Base-by-base conservation (phyloP, 2,329 filamentous ascomycete genomes). In the Fusarium siculi region DNA sequence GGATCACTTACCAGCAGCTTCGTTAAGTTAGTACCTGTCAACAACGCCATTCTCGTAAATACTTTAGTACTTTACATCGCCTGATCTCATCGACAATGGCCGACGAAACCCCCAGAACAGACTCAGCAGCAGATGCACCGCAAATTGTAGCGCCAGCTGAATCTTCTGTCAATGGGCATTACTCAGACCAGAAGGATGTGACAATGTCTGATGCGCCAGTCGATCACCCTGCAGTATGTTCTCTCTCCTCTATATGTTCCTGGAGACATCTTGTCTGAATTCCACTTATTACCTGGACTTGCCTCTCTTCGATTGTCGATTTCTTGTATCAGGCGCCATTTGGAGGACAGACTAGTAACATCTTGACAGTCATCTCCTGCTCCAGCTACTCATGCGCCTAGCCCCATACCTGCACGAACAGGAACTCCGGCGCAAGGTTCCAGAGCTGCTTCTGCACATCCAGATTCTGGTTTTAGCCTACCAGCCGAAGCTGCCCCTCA, bases 401-500 rank as follows among this genome's bases (percentile, higher is more conserved):
- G 84, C 46, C 84, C 85, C 19, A 79, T 82, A 25, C 81, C 84
- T 16, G 80, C 79, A 11, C 82, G 87, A 63, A 87, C 82, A 43
- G 84, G 85, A 66, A 90, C 89, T 21, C 87, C 84, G 72, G 82
- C 83, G 61, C 80, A 83, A 65, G 82, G 84, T 70, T 90, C 88
- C 40, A 84, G 89, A 74, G 87, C 89, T 15, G 84, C 87, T 12
- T 91, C 89, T 36, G 86, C 84, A 52, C 88, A 90, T 66, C 88
- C 89, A 7, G 89, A 91, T 68, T 73, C 84, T 9, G 81, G 81
- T 32, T 85, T 84, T 73, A 81, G 83, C n/a, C 87, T 92, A 80
- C 90, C 90, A 3, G 81, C 86, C 18, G 88, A 92, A 77, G 87
- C 90, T 19, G 86, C 88, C 4, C 82, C 87, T 3, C 91, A 93